Conservation (phyloP, 192 early-diverging fungal species). For the Mortierella claussenii region DNA sequence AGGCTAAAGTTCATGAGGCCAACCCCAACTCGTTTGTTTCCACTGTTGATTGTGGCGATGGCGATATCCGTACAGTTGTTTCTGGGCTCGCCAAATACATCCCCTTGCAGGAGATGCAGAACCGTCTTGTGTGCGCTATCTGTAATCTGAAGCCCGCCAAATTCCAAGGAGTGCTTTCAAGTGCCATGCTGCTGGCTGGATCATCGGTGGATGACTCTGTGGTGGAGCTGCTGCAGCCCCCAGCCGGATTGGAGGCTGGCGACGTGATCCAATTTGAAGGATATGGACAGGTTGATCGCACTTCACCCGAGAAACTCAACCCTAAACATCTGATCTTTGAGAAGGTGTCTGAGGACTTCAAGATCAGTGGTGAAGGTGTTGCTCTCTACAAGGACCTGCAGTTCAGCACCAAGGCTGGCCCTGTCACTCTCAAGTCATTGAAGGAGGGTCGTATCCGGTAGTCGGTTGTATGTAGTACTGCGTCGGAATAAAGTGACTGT, state of each 20-base stretch:
- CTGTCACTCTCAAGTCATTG: slow-evolving; percentile 57
- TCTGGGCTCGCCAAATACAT: slow-evolving; percentile 68
- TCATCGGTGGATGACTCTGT: slow-evolving; percentile 62
- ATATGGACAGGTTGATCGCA: slow-evolving; percentile 43
- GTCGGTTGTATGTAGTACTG: neutral
- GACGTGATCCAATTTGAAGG: slow-evolving; percentile 67
- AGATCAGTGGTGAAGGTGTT: slow-evolving; percentile 55
- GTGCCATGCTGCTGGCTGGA: slow-evolving; percentile 71
- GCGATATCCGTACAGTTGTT: slow-evolving; percentile 68
- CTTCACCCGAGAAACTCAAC: slow-evolving; percentile 64
- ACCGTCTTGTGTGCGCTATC: slow-evolving; percentile 64
- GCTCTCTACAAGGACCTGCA: slow-evolving; percentile 65
- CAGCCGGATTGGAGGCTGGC: slow-evolving; percentile 60
- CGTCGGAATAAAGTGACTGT: neutral
- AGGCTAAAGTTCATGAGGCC: slow-evolving; percentile 63
- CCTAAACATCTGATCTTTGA: slow-evolving; percentile 75
- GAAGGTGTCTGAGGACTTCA: slow-evolving; percentile 64
- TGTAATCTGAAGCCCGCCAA: slow-evolving; percentile 71
- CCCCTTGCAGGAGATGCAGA: slow-evolving; percentile 64
- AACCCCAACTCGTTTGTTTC: slow-evolving; percentile 66
- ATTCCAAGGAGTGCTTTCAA: slow-evolving; percentile 67
- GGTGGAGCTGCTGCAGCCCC: slow-evolving; percentile 68
- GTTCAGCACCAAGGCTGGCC: slow-evolving; percentile 60
- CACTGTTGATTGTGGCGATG: slow-evolving; percentile 69
- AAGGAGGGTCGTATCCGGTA: slow-evolving; percentile 56